Base-by-base conservation (phyloP, 257 asterid genomes). In the Rhazya stricta region DNA sequence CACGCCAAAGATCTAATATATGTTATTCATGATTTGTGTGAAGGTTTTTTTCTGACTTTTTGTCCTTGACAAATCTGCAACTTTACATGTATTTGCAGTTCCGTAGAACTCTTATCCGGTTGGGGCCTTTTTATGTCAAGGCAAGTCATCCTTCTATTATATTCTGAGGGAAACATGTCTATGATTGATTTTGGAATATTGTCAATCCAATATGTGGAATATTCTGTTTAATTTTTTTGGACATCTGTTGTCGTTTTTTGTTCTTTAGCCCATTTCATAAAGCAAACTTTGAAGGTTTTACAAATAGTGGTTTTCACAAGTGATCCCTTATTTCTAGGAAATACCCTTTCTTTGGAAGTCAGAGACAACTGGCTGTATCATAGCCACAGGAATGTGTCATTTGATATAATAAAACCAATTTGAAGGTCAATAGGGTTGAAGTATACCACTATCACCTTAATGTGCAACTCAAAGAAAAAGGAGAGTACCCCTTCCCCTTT, bases 91-190 rank as follows among this genome's bases (percentile, higher is more conserved):
- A 16, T 60, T 84, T 90, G 90, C 99, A 95, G 99, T 92, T 95
- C 83, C 96, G 98, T 63, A 92, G 86, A 83, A 92, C 92, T 69
- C 99, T 95, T 60, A 92, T 95, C 72, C 79, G 80, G 75, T 74
- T 94, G 97, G 99, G 99, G 72, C 98, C 99, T 72, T 95, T 95
- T 77, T 95, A 95, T 84, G 79, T 95, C 84, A 95, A 95, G 98
- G 99, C 82, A 88, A 91, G 96, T 81, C 54, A 75, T 79, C 70
- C 70, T 82, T 77, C 62, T 48, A 66, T 39, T 19, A 32, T 21
- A n/a, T 23, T 66, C 19, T 37, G 29, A 19, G 27, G 50, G 27
- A 36, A 25, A 23, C 27, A 32, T 36, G 23, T 67, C n/a, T 46
- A 7, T 48, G 41, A 1, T 29, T 76, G 21, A 29, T 16, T 41